phyloP scores from a whole-genome alignment of 495 filamentous ascomycete genomes.

The Diplogelasinospora grovesii region DNA sequence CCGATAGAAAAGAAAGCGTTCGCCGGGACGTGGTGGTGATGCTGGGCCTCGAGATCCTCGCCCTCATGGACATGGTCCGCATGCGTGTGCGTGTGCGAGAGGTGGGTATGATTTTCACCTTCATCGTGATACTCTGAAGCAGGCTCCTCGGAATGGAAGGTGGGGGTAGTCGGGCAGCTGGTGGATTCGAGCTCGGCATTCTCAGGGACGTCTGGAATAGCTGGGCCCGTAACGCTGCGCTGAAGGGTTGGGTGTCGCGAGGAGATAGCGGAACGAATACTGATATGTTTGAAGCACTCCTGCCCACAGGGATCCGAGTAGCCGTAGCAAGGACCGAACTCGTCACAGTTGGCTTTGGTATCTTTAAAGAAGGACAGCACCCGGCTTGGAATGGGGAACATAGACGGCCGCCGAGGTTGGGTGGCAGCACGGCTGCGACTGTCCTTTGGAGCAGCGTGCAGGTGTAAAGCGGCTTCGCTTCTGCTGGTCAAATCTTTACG shows the following conservation, averaged over 20 bases:
- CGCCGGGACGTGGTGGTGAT: slow-evolving; percentile 94
- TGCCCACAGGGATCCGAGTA: slow-evolving; percentile 79
- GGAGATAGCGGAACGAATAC: slow-evolving; percentile 18
- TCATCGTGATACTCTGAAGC: slow-evolving; percentile 11
- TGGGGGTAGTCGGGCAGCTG: slow-evolving; percentile 19
- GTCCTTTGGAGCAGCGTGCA: slow-evolving; percentile 3
- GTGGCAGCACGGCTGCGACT: slow-evolving; percentile 1
- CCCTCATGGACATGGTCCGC: slow-evolving; percentile 12
- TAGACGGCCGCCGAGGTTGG: slow-evolving; percentile 37
- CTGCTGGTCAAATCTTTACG: slow-evolving; percentile 1
- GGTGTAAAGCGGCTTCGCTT: slow-evolving; percentile 10
- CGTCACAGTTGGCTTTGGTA: slow-evolving; percentile 63
- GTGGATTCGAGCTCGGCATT: slow-evolving; percentile 10
- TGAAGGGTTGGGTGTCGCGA: slow-evolving; percentile 20
- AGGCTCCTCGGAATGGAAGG: slow-evolving; percentile 20
- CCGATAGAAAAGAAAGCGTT: slow-evolving; percentile 93
- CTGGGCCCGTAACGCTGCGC: slow-evolving; percentile 15
- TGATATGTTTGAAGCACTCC: slow-evolving; percentile 62
- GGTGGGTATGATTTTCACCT: slow-evolving; percentile 5
- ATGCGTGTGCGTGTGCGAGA: slow-evolving; percentile 5
- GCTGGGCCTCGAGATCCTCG: slow-evolving; percentile 45
- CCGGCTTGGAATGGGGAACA: slow-evolving; percentile 38
- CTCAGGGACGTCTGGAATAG: slow-evolving; percentile 21
- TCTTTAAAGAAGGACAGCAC: slow-evolving; percentile 61
- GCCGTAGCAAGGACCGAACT: slow-evolving; percentile 71